A percentile compares a stretch with the other conserved stretches of the same genome.
phyloP scores from a whole-genome alignment of 139 green algal genomes.

The Coccomyxa sp. region DNA sequence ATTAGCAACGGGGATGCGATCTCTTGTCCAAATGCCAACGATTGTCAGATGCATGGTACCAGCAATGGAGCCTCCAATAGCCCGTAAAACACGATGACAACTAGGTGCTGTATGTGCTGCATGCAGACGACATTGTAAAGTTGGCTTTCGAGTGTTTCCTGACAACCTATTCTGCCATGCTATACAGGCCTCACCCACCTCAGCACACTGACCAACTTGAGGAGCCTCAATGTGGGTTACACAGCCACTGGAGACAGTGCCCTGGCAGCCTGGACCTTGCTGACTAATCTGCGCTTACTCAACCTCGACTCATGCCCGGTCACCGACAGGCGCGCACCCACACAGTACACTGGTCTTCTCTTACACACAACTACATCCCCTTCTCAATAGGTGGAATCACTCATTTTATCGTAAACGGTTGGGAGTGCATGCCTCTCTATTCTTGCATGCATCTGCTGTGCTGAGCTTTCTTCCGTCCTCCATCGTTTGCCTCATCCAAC shows the following conservation, averaged over 20 bases:
- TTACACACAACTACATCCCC: neutral
- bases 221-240: constrained; percentile 25
- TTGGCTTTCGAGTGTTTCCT: too few species aligned
- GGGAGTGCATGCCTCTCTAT: too few species aligned
- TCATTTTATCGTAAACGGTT: neutral
- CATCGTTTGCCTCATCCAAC: neutral
- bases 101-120: too few species aligned
- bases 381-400: neutral
- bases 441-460: neutral
- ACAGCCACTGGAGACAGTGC: constrained; percentile 14
- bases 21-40: too few species aligned
- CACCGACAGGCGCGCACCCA: constrained; percentile 9
- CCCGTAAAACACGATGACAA: too few species aligned
- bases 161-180: neutral
- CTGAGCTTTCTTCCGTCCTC: neutral
- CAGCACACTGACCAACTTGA: neutral
- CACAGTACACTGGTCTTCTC: neutral
- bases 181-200: neutral
- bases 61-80: too few species aligned
- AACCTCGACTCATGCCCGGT: constrained; percentile 26
- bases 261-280: constrained; percentile 6
- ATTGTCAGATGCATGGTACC: too few species aligned
- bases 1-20: too few species aligned
- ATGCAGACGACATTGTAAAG: neutral
- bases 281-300: constrained; percentile 10